A percentile compares a stretch with the other conserved stretches of the same genome.
Evolutionary conservation across 2,329 filamentous ascomycete genomes (phyloP).

Genomic region (Penicillium occitanis): DNA sequence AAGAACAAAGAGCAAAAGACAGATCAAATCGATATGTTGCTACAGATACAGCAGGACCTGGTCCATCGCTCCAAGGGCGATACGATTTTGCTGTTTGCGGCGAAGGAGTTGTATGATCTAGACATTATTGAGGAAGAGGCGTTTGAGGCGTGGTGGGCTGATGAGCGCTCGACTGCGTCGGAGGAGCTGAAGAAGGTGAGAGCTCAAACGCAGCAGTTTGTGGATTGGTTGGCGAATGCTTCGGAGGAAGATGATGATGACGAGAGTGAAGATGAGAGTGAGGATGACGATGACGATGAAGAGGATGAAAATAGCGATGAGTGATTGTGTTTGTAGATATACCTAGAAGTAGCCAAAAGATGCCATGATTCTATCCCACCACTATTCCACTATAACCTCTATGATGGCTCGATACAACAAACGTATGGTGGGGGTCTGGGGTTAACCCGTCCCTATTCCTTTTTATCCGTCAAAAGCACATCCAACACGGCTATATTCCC

Average conservation of each 20-base stretch:
- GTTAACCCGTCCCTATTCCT: neutral
- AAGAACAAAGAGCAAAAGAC: slow-evolving; percentile 52
- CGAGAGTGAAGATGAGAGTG: slow-evolving; percentile 53
- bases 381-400: neutral
- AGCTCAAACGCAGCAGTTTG: slow-evolving; percentile 71
- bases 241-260: slow-evolving; percentile 68
- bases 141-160: slow-evolving; percentile 83
- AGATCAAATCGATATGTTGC: slow-evolving; percentile 82
- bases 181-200: slow-evolving; percentile 70
- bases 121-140: slow-evolving; percentile 89
- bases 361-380: neutral
- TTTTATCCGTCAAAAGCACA: neutral
- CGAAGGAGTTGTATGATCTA: slow-evolving; percentile 80
- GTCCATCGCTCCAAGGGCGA: slow-evolving; percentile 63
- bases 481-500: neutral
- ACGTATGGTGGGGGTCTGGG: neutral
- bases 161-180: slow-evolving; percentile 65
- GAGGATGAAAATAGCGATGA: slow-evolving; percentile 8
- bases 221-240: slow-evolving; percentile 80
- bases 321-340: neutral
- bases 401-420: too few relatives aligned
- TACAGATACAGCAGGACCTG: slow-evolving; percentile 79
- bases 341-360: slow-evolving; percentile 4
- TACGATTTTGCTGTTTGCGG: slow-evolving; percentile 69
- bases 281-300: slow-evolving; percentile 42